These are phyloP conservation scores for Leccinum angustisporum DNA, from an alignment of 1,284 basidiomycete species.

Conservation along the genomic window DNA sequence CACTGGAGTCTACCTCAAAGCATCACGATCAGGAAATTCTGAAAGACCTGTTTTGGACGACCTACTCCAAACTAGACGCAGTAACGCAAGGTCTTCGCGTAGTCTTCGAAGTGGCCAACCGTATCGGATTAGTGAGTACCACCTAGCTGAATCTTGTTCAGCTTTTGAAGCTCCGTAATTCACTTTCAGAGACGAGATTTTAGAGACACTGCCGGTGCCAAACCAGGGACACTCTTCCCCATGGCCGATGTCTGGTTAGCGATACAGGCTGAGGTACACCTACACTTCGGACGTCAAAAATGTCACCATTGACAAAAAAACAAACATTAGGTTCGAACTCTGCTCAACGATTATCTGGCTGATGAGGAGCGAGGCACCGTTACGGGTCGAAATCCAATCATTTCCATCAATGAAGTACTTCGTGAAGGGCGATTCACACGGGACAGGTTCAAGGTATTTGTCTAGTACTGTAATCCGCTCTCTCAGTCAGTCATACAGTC, in stretches of 20 bases:
- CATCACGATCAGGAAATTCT: slow-evolving; percentile 83
- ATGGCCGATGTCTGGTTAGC: slow-evolving; percentile 90
- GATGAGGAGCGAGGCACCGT: slow-evolving; percentile 82
- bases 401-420: slow-evolving; percentile 93
- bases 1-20: slow-evolving; percentile 75
- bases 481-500: slow-evolving; percentile 7
- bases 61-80: slow-evolving; percentile 95
- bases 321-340: slow-evolving; percentile 64
- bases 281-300: neutral
- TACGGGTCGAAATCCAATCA: slow-evolving; percentile 81
- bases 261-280: slow-evolving; percentile 81
- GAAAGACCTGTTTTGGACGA: slow-evolving; percentile 94
- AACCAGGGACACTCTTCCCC: slow-evolving; percentile 72
- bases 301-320: slow-evolving; percentile 9
- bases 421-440: slow-evolving; percentile 78
- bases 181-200: slow-evolving; percentile 75
- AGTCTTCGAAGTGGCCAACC: slow-evolving; percentile 86
- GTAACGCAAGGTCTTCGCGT: slow-evolving; percentile 93
- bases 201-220: slow-evolving; percentile 78
- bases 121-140: slow-evolving; percentile 78
- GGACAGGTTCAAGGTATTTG: slow-evolving; percentile 73
- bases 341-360: slow-evolving; percentile 91
- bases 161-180: slow-evolving; percentile 1
- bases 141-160: slow-evolving; percentile 3
- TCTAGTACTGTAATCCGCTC: slow-evolving; percentile 3